Conservation (phyloP, 805 yeast genomes). For the Candida palmyrensis region DNA sequence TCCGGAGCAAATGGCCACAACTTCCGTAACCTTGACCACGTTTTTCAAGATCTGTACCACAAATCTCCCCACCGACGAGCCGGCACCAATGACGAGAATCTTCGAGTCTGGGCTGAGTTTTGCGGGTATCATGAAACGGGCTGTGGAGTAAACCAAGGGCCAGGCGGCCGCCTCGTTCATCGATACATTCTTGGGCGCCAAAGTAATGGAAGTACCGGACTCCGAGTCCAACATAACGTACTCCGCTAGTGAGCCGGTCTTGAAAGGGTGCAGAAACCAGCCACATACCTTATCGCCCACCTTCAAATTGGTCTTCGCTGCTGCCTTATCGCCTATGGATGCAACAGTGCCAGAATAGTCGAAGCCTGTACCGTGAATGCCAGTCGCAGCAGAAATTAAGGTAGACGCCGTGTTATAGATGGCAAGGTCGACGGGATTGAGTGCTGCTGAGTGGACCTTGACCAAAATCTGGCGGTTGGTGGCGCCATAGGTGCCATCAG, state of each 20-base stretch:
- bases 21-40: conserved; percentile 34
- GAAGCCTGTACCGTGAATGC: conserved; percentile 20
- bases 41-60: conserved; percentile 54
- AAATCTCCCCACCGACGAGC: conserved; percentile 61
- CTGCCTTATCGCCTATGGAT: conserved; percentile 23
- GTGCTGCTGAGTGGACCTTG: conserved; percentile 25
- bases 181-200: conserved; percentile 41
- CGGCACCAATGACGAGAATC: conserved; percentile 68
- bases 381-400: conserved; percentile 6
- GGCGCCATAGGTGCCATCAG: no score
- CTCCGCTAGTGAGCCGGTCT: conserved; percentile 42
- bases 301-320: conserved; percentile 12
- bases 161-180: conserved; percentile 59
- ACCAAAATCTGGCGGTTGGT: conserved; percentile 18
- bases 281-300: conserved; percentile 29
- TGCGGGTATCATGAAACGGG: conserved; percentile 23
- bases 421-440: conserved; percentile 29
- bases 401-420: conserved; percentile 13
- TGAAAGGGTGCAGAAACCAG: conserved; percentile 11
- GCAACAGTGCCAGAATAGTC: conserved; percentile 33
- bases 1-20: conserved; percentile 55
- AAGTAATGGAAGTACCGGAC: conserved; percentile 25
- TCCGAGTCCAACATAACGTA: conserved; percentile 38
- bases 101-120: conserved; percentile 27
- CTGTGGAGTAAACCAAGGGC: conserved; percentile 64